Percentiles rank a stretch among this genome's conserved stretches.
Conservation (phyloP, 1,284 basidiomycete species). For the Psilocybe mexicana region DNA sequence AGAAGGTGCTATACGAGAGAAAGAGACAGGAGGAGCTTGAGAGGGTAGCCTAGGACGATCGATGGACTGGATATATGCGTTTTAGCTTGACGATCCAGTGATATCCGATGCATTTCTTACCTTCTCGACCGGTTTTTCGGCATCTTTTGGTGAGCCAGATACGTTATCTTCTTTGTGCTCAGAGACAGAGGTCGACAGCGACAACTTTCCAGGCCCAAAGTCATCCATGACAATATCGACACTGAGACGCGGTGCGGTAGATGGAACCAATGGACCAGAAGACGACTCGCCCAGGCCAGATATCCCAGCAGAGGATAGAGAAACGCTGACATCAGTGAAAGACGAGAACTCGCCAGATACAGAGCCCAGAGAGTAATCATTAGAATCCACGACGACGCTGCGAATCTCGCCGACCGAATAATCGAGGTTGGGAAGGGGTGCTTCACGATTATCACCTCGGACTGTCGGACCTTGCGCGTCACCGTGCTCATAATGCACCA, state of each 20-base stretch:
- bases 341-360: background rate
- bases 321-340: background rate
- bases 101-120: background rate
- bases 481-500: background rate
- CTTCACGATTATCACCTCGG: background rate
- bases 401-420: background rate
- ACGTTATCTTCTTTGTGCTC: background rate
- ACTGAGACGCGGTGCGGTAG: background rate
- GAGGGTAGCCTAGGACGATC: conserved; percentile 1
- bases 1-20: background rate
- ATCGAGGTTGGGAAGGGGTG: background rate
- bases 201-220: conserved; percentile 2
- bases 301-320: background rate
- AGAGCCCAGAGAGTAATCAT: background rate
- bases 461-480: background rate
- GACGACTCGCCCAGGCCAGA: background rate
- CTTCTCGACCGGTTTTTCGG: background rate
- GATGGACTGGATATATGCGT: conserved; percentile 15
- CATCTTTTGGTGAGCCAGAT: background rate
- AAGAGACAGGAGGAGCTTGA: background rate
- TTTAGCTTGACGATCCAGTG: background rate
- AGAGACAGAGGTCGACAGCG: background rate
- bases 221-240: conserved; percentile 1
- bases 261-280: background rate
- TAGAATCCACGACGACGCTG: background rate